Base-by-base conservation (phyloP, 306 rosid species). In the Medicago lupulina region DNA sequence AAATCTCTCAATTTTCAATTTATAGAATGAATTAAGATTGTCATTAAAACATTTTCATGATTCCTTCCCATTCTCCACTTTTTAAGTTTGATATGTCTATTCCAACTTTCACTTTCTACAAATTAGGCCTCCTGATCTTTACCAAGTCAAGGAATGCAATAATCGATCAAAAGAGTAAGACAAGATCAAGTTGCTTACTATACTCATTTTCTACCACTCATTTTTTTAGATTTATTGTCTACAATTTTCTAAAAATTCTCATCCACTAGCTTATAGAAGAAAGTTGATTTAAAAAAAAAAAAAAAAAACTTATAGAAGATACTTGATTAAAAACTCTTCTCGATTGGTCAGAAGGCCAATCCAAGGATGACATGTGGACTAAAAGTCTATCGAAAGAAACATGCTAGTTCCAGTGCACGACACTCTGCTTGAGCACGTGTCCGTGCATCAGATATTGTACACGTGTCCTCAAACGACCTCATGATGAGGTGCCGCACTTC, bases 171-270 rank as follows among this genome's bases (percentile, higher is more conserved):
- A 9, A 63, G 76, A 19, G 25, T 13, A 73, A 40, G 10, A 28
- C 40, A 61, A 47, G 31, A 25, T 31, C 79, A 83, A 67, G 68
- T 61, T 59, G 85, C 55, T 64, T 76, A 70, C 54, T 62, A 34
- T 8, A 59, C 43, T 71, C 87, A 85, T 82, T 89, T 80, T n/a
- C 74, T 31, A 51, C 77, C 81, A 73, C 81, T 77, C 76, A 70
- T 74, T 8, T 21, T 60, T 31, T 61, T 15, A 50, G 31, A 61
- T 51, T 47, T 75, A 8, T 74, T 31, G 18, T 50, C 16, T 57
- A 74, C 10, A 47, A 14, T 39, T 60, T 28, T 28, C 34, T 60
- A 7, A 28, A 34, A 28, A 60, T 28, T 58, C 64, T 58, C 64
- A 58, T 58, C 38, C 38, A 58, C 64, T 11, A 58, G 8, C 64